Percentiles rank a stretch among this genome's conserved stretches.
Evolutionary conservation across 1,139 yeast species (phyloP).

Genomic region (Dujonia santamariae): DNA sequence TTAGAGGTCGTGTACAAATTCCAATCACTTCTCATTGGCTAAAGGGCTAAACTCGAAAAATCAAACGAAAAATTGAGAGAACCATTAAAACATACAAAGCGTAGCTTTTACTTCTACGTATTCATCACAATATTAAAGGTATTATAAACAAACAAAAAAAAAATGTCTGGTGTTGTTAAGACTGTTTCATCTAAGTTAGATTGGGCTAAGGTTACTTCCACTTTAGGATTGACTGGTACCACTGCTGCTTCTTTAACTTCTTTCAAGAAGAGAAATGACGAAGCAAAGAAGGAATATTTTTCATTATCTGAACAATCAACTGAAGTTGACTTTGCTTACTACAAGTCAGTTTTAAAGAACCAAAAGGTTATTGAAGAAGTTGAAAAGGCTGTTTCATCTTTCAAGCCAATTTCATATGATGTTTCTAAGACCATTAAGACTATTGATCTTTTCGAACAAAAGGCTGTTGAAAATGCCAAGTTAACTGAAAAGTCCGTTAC

Average conservation of each 20-base stretch:
- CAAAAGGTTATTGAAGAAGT: constrained; percentile 75
- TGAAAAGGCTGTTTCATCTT: constrained; percentile 69
- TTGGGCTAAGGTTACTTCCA: constrained; percentile 89
- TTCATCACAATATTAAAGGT: background rate
- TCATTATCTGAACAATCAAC: constrained; percentile 71
- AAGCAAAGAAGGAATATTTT: constrained; percentile 80
- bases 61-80: constrained; percentile 1
- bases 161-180: constrained; percentile 50
- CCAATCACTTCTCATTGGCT: constrained; percentile 8
- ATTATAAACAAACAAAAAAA: constrained; percentile 6
- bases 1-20: constrained; percentile 7
- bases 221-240: constrained; percentile 88
- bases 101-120: too few species aligned
- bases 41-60: constrained; percentile 3
- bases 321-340: constrained; percentile 76
- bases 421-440: constrained; percentile 87
- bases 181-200: constrained; percentile 86
- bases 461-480: constrained; percentile 95
- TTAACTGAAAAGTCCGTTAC: constrained; percentile 86
- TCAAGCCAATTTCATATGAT: constrained; percentile 84
- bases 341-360: constrained; percentile 81
- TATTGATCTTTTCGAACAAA: constrained; percentile 89
- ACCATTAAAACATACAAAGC: background rate
- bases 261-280: constrained; percentile 98
- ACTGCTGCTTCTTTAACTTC: constrained; percentile 86